Base-by-base conservation (phyloP, 805 yeast genomes). In the Starmerella bacillaris region DNA sequence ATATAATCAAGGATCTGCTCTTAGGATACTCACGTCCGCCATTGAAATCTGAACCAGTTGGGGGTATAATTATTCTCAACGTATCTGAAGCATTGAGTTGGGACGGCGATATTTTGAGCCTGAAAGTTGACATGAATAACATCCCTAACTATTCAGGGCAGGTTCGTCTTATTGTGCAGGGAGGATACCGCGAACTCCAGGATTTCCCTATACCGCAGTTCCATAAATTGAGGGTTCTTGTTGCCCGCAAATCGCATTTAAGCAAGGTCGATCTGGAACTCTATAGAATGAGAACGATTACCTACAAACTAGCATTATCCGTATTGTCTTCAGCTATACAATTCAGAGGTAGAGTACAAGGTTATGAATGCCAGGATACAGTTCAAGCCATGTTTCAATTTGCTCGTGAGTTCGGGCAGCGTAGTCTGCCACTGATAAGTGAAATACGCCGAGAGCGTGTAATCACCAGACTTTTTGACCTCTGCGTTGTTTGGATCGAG, bases 401-500 rank as follows among this genome's bases (percentile, higher is more conserved):
- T 54, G 76, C 84, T 3, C 63, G 84, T 38, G 95, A 86, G 53
- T 68, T 74, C 43, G 84, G 89, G 2, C 73, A 73, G 46, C 74
- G 76, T 44, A 72, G 80, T 2, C 61, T 78, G 27, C 63, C 70
- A 40, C 66, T 65, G 34, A 63, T 77, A 42, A 84, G 78, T 36
- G 65, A 74, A 3, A 58, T 70, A 2, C 62, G 76, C 37, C 72
- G 79, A 42, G 71, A 84, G 0, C 65, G 70, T 0, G 66, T 83
- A 7, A 72, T 82, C 19, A 60, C 75, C 58, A 70, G 72, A 45
- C 65, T 89, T 51, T 71, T 89, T 21, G 71, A 72, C 38, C 57
- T 82, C 41, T 70, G 92, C 30, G 71, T 83, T 30, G 86, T 78
- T 37, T 89, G 98, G 98, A 76, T 89, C 14, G 70, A 82, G 37